These are phyloP conservation scores for Zanthoxylum bungeanum DNA, from an alignment of 345 rosid species.

Conservation along the genomic window DNA sequence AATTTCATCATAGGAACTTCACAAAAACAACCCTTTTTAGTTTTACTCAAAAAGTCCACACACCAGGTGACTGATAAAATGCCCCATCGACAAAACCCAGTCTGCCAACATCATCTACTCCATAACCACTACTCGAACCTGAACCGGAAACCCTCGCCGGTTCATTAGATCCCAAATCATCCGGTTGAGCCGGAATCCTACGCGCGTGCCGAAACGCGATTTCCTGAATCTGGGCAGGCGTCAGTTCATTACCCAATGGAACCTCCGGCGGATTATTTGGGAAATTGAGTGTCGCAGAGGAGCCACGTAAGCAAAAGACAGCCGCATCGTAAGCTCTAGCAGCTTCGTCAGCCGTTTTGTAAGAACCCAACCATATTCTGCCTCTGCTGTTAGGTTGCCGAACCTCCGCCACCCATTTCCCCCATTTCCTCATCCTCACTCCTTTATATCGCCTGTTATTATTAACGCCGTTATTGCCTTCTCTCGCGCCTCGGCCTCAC, in stretches of 20 bases:
- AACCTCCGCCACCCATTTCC: conserved; percentile 74
- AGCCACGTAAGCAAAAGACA: conserved; percentile 48
- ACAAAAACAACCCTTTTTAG: neutral
- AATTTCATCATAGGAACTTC: no score
- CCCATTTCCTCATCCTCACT: conserved; percentile 76
- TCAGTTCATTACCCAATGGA: conserved; percentile 14
- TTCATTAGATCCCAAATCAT: neutral
- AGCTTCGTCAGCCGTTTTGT: conserved; percentile 54
- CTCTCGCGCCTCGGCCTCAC: conserved; percentile 15
- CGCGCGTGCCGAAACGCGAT: conserved; percentile 37
- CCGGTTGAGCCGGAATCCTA: neutral
- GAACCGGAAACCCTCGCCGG: neutral
- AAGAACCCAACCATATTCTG: conserved; percentile 67
- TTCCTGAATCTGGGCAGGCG: conserved; percentile 41
- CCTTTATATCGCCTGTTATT: conserved; percentile 38
- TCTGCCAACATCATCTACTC: neutral
- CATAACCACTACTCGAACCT: neutral
- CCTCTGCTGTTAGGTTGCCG: conserved; percentile 52
- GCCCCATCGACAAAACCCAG: conserved; percentile 8
- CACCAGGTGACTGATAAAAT: conserved; percentile 32
- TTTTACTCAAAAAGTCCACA: conserved; percentile 23
- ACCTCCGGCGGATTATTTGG: conserved; percentile 40
- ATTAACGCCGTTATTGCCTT: neutral
- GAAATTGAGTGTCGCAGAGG: conserved; percentile 46
- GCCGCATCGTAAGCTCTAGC: conserved; percentile 75